Evolutionary conservation across 805 yeast species (phyloP).

Genomic region (Candida chilensis): DNA sequence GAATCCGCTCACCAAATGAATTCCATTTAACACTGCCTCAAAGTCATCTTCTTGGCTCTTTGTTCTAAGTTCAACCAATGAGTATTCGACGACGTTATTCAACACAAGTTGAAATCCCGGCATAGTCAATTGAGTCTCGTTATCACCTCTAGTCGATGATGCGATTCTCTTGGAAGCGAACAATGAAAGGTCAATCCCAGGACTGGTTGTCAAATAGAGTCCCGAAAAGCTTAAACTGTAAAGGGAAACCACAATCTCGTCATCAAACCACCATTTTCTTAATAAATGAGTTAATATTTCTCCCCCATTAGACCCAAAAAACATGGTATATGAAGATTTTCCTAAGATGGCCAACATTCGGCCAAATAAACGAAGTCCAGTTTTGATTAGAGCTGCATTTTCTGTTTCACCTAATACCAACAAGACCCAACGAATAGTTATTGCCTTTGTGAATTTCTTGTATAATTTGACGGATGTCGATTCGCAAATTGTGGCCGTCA

Average conservation of each 20-base stretch:
- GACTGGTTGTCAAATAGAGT: no score
- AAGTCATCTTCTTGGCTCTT: conserved; percentile 7
- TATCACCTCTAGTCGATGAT: no score
- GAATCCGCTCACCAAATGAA: conserved; percentile 25
- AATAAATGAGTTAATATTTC: conserved; percentile 35
- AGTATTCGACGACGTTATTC: not conserved
- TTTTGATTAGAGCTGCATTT: conserved; percentile 22
- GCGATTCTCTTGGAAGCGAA: no score
- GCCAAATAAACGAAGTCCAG: conserved; percentile 27
- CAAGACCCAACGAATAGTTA: conserved; percentile 60
- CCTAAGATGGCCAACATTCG: conserved; percentile 39
- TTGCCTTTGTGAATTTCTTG: conserved; percentile 37
- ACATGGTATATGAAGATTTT: conserved; percentile 33
- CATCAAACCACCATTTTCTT: conserved; percentile 38
- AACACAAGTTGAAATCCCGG: conserved; percentile 34
- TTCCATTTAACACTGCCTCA: conserved; percentile 17
- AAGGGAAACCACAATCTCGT: conserved; percentile 29
- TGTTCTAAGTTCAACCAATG: not conserved
- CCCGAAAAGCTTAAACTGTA: no score
- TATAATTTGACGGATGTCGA: conserved; percentile 24
- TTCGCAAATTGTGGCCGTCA: conserved; percentile 31
- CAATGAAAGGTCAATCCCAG: no score
- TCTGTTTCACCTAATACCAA: conserved; percentile 38
- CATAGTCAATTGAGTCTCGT: no score
- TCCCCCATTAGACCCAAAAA: conserved; percentile 43